Conservation (phyloP, 2,329 filamentous ascomycete species). For the Ceratocystis variospora region DNA sequence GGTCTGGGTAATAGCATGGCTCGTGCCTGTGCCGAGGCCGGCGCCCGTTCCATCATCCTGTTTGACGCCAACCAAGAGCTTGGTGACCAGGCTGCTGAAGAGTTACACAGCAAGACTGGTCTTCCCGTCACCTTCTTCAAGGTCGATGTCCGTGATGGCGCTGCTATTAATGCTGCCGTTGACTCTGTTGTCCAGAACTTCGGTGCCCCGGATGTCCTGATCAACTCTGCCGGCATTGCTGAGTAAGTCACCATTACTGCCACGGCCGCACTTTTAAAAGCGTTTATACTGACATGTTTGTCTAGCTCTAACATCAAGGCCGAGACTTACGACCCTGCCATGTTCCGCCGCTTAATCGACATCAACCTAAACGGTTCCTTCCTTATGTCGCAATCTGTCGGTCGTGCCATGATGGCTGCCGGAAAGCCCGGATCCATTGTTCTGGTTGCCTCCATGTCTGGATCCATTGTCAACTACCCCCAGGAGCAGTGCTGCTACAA, state of each 20-base stretch:
- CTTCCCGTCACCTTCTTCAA: constrained; percentile 64
- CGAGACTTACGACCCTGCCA: constrained; percentile 60
- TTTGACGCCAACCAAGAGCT: constrained; percentile 65
- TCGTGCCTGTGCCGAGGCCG: constrained; percentile 60
- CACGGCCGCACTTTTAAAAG: constrained; percentile 19
- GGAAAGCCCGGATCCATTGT: constrained; percentile 59
- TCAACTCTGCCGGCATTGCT: constrained; percentile 69
- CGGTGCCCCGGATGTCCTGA: constrained; percentile 58
- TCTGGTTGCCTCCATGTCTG: constrained; percentile 68
- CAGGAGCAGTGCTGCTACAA: constrained; percentile 78
- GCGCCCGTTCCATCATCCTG: constrained; percentile 58
- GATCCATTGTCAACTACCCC: constrained; percentile 72
- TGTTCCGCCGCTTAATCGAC: constrained; percentile 66
- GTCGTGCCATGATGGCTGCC: constrained; percentile 58
- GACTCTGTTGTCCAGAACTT: constrained; percentile 51
- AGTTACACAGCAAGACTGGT: constrained; percentile 58
- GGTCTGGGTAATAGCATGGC: constrained; percentile 71
- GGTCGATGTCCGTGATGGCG: constrained; percentile 61
- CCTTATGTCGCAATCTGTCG: constrained; percentile 60
- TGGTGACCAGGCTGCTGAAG: constrained; percentile 53
- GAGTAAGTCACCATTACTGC: constrained; percentile 30
- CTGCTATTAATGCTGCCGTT: constrained; percentile 56
- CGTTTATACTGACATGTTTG: constrained; percentile 22
- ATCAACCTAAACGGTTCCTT: constrained; percentile 74
- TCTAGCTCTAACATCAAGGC: constrained; percentile 60